Conservation (phyloP, 441 rosid species). For the Hura crepitans region DNA sequence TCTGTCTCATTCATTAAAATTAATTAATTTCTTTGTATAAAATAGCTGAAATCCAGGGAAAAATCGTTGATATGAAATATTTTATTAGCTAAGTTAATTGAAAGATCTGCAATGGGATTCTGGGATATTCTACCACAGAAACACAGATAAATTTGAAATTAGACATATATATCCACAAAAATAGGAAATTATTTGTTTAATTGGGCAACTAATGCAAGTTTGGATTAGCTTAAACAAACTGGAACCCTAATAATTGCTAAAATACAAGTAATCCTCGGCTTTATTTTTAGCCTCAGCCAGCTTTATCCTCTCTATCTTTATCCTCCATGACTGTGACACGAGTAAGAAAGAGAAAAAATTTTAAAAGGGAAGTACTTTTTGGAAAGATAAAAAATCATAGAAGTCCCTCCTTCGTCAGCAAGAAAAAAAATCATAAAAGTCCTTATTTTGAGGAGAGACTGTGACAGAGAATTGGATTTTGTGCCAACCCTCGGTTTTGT, state of each 20-base stretch:
- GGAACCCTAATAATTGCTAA: background rate
- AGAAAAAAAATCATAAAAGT: background rate
- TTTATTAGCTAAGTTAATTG: no score
- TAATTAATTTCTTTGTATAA: no score
- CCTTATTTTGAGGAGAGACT: conserved; percentile 15
- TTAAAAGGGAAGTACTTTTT: no score
- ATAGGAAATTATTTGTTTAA: background rate
- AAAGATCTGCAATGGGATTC: no score
- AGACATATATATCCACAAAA: background rate
- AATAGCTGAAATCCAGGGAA: no score
- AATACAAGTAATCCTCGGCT: conserved; percentile 10
- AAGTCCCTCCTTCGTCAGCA: conserved; percentile 3
- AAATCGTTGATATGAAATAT: no score
- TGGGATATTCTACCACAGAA: no score
- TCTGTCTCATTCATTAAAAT: no score
- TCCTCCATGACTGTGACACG: conserved; percentile 21
- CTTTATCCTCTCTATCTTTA: conserved; percentile 20
- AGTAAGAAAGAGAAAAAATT: conserved; percentile 8
- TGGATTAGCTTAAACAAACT: background rate
- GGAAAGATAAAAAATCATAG: background rate
- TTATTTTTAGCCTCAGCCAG: conserved; percentile 16
- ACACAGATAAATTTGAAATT: no score
- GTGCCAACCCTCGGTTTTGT: conserved; percentile 20
- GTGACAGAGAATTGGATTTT: conserved; percentile 15
- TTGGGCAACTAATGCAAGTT: background rate